phyloP scores from a whole-genome alignment of 805 yeast genomes.

The Priceomyces castillae region DNA sequence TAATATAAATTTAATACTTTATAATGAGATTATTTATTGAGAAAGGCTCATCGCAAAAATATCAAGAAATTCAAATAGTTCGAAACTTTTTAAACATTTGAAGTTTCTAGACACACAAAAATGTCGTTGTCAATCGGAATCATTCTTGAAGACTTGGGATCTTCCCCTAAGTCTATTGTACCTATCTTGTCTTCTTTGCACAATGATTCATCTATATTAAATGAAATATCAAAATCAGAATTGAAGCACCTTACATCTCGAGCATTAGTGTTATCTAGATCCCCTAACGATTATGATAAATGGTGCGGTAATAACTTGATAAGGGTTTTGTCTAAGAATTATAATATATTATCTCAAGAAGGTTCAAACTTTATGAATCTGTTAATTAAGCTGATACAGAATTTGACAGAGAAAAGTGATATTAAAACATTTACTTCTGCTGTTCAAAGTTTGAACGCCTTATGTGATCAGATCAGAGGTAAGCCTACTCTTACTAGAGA shows the following conservation, averaged over 20 bases:
- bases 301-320: constrained; percentile 62
- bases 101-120: neutral
- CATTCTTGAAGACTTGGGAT: constrained; percentile 27
- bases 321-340: constrained; percentile 40
- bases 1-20: neutral
- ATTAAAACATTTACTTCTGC: constrained; percentile 31
- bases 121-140: constrained; percentile 10
- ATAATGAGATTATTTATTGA: neutral
- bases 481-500: constrained; percentile 86
- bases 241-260: constrained; percentile 48
- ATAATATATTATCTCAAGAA: constrained; percentile 37
- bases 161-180: constrained; percentile 22
- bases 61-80: too few species aligned
- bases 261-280: constrained; percentile 26
- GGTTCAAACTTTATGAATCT: constrained; percentile 40
- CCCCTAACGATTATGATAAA: constrained; percentile 36
- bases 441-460: constrained; percentile 39
- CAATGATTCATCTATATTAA: constrained; percentile 27
- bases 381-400: constrained; percentile 41
- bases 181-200: constrained; percentile 33
- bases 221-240: constrained; percentile 48
- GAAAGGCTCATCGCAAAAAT: neutral
- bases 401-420: constrained; percentile 33
- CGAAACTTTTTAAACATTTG: neutral
- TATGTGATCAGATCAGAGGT: constrained; percentile 57